Evolutionary conservation across 179 eudicot species (phyloP).

Genomic region (Sideroxylon spinosum): DNA sequence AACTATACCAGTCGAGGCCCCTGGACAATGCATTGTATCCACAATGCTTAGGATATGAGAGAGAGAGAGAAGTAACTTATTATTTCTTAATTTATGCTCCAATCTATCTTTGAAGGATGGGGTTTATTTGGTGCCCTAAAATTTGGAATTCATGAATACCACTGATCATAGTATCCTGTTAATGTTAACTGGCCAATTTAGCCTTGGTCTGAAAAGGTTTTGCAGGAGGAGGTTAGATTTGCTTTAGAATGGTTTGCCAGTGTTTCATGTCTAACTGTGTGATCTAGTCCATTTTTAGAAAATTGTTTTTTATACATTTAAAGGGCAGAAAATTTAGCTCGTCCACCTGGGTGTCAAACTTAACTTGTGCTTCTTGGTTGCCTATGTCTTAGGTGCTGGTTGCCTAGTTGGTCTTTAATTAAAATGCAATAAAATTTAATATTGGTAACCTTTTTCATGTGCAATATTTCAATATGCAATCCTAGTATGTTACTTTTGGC

Average conservation of each 20-base stretch:
- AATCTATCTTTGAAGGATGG: too few species aligned
- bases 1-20: slow-evolving; percentile 54
- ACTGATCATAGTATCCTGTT: too few species aligned
- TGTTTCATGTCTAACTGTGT: too few species aligned
- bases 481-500: neutral
- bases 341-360: neutral
- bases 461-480: neutral
- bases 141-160: too few species aligned
- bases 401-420: neutral
- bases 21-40: slow-evolving; percentile 67
- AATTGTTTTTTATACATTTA: neutral
- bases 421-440: neutral
- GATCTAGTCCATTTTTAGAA: too few species aligned
- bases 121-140: too few species aligned
- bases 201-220: too few species aligned
- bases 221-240: too few species aligned
- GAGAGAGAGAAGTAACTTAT: too few species aligned
- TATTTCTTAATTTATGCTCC: too few species aligned
- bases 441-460: neutral
- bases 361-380: neutral
- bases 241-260: too few species aligned
- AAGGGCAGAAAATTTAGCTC: neutral
- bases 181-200: too few species aligned
- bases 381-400: neutral
- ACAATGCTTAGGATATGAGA: slow-evolving; percentile 28